Base-by-base conservation (phyloP, 768 basidiomycete genomes). In the Tulasnella calospora region DNA sequence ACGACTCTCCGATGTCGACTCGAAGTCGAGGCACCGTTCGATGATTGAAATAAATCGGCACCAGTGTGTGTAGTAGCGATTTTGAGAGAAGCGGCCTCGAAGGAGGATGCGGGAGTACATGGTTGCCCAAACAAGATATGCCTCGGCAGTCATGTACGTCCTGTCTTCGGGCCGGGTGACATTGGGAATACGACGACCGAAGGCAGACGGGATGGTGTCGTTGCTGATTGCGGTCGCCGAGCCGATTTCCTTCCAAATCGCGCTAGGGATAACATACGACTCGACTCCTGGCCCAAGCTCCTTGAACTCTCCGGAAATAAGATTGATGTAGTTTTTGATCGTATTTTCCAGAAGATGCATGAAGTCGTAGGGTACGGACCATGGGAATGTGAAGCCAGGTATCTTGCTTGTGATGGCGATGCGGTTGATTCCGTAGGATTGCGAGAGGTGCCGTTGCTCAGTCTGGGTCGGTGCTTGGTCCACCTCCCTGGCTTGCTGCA, bases 261-360 rank as follows among this genome's bases (percentile, higher is more conserved):
- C 30, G 21, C 1, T 27, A 4, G 47, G 17, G 33, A 76, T 15
- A 12, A 30, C 13, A 61, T 76, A 76, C 5, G 30, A 33, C 21
- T 81, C 84, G 3, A 21, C 41, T 0, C 83, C 83, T 8, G 81
- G 46, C 67, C 86, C 83, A 0, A 87, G 80, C 9, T 81, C 85
- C 79, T 88, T 89, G 83, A 83, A 88, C 19, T 81, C 79, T 0
- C 87, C 86, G 1, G 82, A 85, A 85, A 86, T 86, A 0, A 86
- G 81, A 0, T 77, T 27, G 44, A 88, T 80, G 0, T 89, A 82
- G 73, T 86, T 86, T n/a, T 79, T 81, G 33, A 87, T 79, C 0
- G 87, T 70, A 79, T 89, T 89, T 79, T 87, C 86, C 80, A 88
- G 81, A 0, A 87, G 83, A 74, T 89, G 88, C 86, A 89, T 88